Base-by-base conservation (phyloP, 805 yeast genomes). In the Saturnispora halmiae region DNA sequence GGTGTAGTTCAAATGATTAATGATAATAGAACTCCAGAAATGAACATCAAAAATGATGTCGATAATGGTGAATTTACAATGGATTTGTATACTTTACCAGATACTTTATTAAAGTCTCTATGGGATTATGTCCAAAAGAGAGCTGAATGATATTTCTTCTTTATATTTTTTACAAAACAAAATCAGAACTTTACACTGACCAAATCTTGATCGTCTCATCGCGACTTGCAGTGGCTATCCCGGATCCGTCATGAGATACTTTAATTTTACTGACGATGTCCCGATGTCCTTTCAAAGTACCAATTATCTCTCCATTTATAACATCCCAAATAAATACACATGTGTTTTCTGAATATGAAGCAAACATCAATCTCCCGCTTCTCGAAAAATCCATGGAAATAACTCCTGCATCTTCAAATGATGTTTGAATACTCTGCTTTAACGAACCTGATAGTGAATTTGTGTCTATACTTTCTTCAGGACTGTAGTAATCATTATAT, bases 1-100 rank as follows among this genome's bases (percentile, higher is more conserved):
- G 94, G 87, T 26, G 92, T 92, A 36, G 97, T 90, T 41, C 97
- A 90, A 64, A 88, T 90, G 96, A 92, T 90, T 31, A 87, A 95
- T 33, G 97, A 90, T 60, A 92, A 92, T 65, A 76, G 85, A 57
- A 86, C 97, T 4, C 77, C 85, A 34, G 97, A 90, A 36, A 90
- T 90, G 95, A 87, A 82, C 63, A 82, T 90, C 52, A 88, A 88
- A 59, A 90, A 92, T 60, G 95, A 90, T 55, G 87, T 85, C 38
- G 97, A 90, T 47, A 90, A 85, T 53, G 98, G 98, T 40, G 97
- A 92, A 66, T 90, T 92, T 61, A 86, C 94, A 41, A 85, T 90
- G 84, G 98, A 90, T 64, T 72, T 90, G 51, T 88, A 77, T 62
- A 88, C 96, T 21, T 69, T 90, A 50, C 97, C 97, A 16, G 96